Evolutionary conservation across 2,329 filamentous ascomycete genomes (phyloP).

Genomic region (Hypoxylon sp.): DNA sequence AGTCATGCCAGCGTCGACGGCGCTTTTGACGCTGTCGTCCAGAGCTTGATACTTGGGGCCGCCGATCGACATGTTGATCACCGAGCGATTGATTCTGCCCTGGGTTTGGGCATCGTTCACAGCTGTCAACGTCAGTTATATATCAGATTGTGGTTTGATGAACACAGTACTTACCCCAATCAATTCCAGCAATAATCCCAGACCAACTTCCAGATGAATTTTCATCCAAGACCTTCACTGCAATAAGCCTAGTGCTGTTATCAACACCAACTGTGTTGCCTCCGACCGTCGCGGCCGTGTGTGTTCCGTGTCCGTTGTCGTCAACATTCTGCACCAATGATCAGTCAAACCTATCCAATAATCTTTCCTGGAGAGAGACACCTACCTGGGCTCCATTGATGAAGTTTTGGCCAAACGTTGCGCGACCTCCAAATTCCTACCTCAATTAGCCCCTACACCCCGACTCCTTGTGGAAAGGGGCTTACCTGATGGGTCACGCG

Average conservation of each 20-base stretch:
- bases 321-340: slow-evolving; percentile 33
- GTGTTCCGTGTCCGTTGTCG: slow-evolving; percentile 43
- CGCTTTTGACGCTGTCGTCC: slow-evolving; percentile 37
- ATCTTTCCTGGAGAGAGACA: not conserved
- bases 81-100: slow-evolving; percentile 34
- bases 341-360: not conserved
- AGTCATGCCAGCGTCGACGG: slow-evolving; percentile 38
- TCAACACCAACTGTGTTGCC: slow-evolving; percentile 42
- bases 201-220: slow-evolving; percentile 35
- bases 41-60: slow-evolving; percentile 28
- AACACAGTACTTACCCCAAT: slow-evolving; percentile 39
- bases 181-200: slow-evolving; percentile 39
- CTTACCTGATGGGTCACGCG: slow-evolving; percentile 39
- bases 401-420: slow-evolving; percentile 42
- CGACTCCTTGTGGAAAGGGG: not conserved
- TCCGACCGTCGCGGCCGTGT: slow-evolving; percentile 40
- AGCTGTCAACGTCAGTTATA: slow-evolving; percentile 30
- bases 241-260: slow-evolving; percentile 41
- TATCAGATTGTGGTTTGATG: not conserved
- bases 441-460: slow-evolving; percentile 6
- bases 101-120: slow-evolving; percentile 40
- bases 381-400: slow-evolving; percentile 36
- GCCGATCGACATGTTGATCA: slow-evolving; percentile 45
- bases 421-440: slow-evolving; percentile 42
- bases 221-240: slow-evolving; percentile 41